Percentiles rank a stretch among this genome's conserved stretches.
These are phyloP conservation scores for Colletotrichum graminicola DNA, from an alignment of 2,329 filamentous ascomycete genomes.

Conservation along the genomic window DNA sequence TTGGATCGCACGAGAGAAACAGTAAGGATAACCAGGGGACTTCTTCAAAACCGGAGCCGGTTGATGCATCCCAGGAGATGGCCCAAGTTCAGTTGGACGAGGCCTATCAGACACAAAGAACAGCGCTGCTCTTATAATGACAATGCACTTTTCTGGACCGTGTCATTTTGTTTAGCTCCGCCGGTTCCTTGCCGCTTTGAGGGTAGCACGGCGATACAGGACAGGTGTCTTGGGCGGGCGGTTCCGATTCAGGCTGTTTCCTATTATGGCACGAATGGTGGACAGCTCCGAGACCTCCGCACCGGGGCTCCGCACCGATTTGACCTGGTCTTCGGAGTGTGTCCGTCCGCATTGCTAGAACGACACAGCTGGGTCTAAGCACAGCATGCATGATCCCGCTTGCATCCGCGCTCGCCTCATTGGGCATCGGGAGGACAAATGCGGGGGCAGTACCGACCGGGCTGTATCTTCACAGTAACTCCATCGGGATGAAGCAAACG, in stretches of 20 bases:
- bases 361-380: neutral
- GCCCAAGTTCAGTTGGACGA: neutral
- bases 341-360: conserved; percentile 26
- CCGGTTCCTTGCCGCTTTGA: conserved; percentile 1
- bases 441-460: neutral
- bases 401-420: neutral
- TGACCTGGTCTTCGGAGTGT: conserved; percentile 13
- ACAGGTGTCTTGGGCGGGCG: neutral
- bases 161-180: conserved; percentile 26
- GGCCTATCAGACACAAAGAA: neutral
- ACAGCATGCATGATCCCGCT: too few relatives aligned
- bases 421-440: neutral
- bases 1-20: neutral
- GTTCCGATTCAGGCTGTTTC: neutral
- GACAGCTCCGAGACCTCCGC: conserved; percentile 3
- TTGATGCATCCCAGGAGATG: neutral
- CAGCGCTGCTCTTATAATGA: neutral
- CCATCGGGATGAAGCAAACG: too few relatives aligned
- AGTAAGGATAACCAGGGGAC: accelerated
- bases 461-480: neutral
- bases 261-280: conserved; percentile 33
- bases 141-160: neutral
- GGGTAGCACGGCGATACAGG: neutral
- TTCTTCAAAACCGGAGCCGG: neutral
- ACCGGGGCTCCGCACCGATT: conserved; percentile 6